Evolutionary conservation across 75 land plant species (phyloP), one percentile per base, ranked within the genome.

Genomic region (Picea sitchensis): DNA sequence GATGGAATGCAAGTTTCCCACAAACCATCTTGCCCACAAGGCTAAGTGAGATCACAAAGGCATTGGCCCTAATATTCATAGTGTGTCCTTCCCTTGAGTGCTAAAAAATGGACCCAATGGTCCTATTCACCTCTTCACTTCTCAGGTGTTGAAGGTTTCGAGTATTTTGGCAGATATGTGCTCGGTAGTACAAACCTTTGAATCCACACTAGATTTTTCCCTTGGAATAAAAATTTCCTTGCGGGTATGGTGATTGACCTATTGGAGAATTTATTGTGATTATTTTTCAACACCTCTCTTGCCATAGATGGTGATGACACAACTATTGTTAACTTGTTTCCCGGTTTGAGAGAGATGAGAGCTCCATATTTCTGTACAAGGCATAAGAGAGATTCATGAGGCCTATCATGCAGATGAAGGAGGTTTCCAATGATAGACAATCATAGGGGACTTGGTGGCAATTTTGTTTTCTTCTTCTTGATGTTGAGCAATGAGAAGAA

Each of bases 111-210:
- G 17, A 3, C 12, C 36, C 21, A 31, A 78, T 60, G 18, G 41
- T 60, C 41, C 30, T 21, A 21, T 7, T 2, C 26, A 78, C 15
- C 47, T 77, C 68, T 1, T 77, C 69, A 38, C 26, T 38, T 59
- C 79, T 59, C n/a, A 77, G 17, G 31, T 61, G 15, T 15, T 62
- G 68, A 23, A 63, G 11, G 68, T 54, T 9, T 78, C 73, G 21
- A 78, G 5, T 21, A 73, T 78, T 61, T 63, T 63, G 79, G 73
- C 47, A 41, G 44, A 69, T n/a, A 78, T 41, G 6, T 64, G 21
- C 26, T 61, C 51, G 4, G 38, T 34, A 38, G 6, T 78, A 44
- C 44, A 60, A 51, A 78, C 38, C 13, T 62, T 78, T 78, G 77
- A 23, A 32, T 76, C 36, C 34, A 76, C 17, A 76, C 34, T 0